phyloP scores from a whole-genome alignment of 371 early-diverging fungal genomes.

The Vavraia culicis region DNA sequence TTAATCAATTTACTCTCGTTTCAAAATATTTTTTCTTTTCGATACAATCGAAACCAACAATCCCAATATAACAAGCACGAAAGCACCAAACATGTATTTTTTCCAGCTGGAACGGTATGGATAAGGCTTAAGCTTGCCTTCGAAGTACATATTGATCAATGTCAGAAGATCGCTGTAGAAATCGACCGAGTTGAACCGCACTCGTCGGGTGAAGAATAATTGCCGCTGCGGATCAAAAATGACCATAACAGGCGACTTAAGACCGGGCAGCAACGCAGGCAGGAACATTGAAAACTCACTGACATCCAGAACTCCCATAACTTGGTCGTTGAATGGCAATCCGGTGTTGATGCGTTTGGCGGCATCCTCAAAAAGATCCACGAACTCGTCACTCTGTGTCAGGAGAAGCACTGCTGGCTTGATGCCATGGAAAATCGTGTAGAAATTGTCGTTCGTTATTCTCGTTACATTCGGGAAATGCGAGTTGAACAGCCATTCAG shows the following conservation, averaged over 20 bases:
- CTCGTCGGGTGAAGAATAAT: conserved; percentile 28
- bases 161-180: background rate
- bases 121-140: background rate
- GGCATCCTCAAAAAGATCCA: conserved; percentile 36
- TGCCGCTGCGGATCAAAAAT: conserved; percentile 42
- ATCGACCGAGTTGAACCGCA: too few species aligned
- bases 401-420: conserved; percentile 43
- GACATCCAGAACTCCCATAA: conserved; percentile 40
- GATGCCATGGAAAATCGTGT: conserved; percentile 43
- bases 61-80: background rate
- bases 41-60: background rate
- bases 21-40: background rate
- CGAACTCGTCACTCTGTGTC: conserved; percentile 28
- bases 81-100: background rate
- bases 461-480: conserved; percentile 44
- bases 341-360: conserved; percentile 37
- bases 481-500: conserved; percentile 44
- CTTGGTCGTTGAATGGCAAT: conserved; percentile 34
- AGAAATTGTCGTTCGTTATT: conserved; percentile 43
- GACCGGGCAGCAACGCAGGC: conserved; percentile 29
- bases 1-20: background rate
- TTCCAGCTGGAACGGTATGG: background rate
- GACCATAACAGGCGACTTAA: conserved; percentile 31
- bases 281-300: conserved; percentile 41
- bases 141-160: background rate